phyloP scores from a whole-genome alignment of 2,329 filamentous ascomycete genomes.

The Trichoderma breve region DNA sequence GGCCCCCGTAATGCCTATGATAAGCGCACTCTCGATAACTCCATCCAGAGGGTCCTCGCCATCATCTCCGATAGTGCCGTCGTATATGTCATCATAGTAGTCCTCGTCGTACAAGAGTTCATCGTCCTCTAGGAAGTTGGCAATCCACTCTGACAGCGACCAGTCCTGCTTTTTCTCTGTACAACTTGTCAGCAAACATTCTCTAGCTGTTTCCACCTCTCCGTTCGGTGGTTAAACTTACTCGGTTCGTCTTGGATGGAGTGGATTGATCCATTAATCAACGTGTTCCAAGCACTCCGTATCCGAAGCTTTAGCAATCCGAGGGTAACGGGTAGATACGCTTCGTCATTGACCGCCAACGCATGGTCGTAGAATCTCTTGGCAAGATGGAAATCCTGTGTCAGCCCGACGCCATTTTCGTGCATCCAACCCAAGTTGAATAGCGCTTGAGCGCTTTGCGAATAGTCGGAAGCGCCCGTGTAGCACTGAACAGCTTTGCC shows the following conservation, averaged over 20 bases:
- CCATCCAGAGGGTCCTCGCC: slow-evolving; percentile 69
- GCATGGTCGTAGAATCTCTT: slow-evolving; percentile 96
- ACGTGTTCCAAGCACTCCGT: slow-evolving; percentile 89
- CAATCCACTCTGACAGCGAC: slow-evolving; percentile 82
- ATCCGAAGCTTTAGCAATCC: slow-evolving; percentile 81
- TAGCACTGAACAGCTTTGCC: slow-evolving; percentile 94
- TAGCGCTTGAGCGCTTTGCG: slow-evolving; percentile 89
- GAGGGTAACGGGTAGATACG: slow-evolving; percentile 87
- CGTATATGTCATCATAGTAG: slow-evolving; percentile 53
- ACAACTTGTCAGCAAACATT: neutral
- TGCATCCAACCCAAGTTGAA: slow-evolving; percentile 99
- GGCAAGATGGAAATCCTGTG: slow-evolving; percentile 94
- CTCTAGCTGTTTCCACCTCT: too few relatives aligned
- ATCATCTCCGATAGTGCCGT: slow-evolving; percentile 55
- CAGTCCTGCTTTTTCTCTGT: slow-evolving; percentile 68
- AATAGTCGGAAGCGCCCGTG: slow-evolving; percentile 83
- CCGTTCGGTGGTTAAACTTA: slow-evolving; percentile 44
- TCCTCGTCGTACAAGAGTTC: slow-evolving; percentile 63
- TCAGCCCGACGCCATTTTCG: slow-evolving; percentile 88
- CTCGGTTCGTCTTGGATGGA: slow-evolving; percentile 86
- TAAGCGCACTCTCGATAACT: slow-evolving; percentile 78
- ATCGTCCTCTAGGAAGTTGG: slow-evolving; percentile 75
- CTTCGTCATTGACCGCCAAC: slow-evolving; percentile 85
- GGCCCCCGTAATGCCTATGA: slow-evolving; percentile 72
- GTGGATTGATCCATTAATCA: slow-evolving; percentile 88